Evolutionary conservation across 2,329 filamentous ascomycete genomes (phyloP).

Genomic region (Clarireedia monteithiana): DNA sequence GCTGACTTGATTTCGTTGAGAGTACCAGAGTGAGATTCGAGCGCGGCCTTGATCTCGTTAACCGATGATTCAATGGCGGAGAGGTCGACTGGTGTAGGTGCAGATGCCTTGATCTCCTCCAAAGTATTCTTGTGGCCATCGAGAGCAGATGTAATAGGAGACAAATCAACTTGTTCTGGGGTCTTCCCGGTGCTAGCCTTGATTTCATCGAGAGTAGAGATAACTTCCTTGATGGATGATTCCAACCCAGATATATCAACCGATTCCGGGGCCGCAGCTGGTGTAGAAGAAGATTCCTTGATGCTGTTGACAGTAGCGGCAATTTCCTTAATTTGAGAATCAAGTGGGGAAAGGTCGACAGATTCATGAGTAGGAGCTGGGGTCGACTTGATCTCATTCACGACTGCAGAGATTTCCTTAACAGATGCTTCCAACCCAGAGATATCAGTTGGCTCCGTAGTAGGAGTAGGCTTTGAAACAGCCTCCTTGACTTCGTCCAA

Average conservation of each 20-base stretch:
- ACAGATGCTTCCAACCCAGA: constrained; percentile 12
- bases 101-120: constrained; percentile 9
- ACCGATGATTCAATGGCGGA: constrained; percentile 11
- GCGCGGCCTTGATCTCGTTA: constrained; percentile 1
- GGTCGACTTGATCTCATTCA: constrained; percentile 16
- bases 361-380: constrained; percentile 12
- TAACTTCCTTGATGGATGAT: constrained; percentile 15
- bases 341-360: constrained; percentile 14
- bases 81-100: constrained; percentile 12
- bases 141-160: constrained; percentile 14
- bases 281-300: constrained; percentile 7
- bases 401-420: constrained; percentile 2
- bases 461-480: constrained; percentile 12
- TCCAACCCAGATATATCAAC: constrained; percentile 15
- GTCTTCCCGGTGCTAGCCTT: background rate
- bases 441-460: constrained; percentile 12
- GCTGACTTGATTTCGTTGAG: constrained; percentile 12
- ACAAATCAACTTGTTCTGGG: constrained; percentile 11
- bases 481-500: constrained; percentile 10
- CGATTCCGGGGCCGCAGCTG: constrained; percentile 10
- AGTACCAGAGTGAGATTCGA: constrained; percentile 10
- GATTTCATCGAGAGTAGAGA: constrained; percentile 13
- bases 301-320: constrained; percentile 6
- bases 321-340: constrained; percentile 15
- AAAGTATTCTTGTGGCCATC: constrained; percentile 13